These are phyloP conservation scores for Triticum timopheevii DNA, from an alignment of 176 grass and related monocot species.

Conservation along the genomic window DNA sequence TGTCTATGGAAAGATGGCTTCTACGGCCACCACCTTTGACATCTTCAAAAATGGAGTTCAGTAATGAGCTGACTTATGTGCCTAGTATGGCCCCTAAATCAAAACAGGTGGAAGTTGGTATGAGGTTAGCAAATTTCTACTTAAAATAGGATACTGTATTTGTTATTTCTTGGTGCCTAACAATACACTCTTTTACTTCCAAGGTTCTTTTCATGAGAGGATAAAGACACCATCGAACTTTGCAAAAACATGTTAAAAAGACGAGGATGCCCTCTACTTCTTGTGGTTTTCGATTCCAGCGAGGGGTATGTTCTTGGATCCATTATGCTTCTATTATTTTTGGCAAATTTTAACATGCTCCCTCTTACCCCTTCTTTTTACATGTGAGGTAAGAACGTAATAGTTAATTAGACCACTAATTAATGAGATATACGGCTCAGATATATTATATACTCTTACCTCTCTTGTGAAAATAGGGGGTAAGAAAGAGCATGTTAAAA, in stretches of 20 bases:
- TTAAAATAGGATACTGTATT: background rate
- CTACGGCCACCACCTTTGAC: too few relatives aligned
- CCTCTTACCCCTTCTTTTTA: too few relatives aligned
- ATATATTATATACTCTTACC: too few relatives aligned
- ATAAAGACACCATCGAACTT: slow-evolving; percentile 40
- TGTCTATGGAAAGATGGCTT: too few relatives aligned
- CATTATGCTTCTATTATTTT: slow-evolving; percentile 3
- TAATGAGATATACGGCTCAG: too few relatives aligned
- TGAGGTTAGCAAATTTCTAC: slow-evolving; percentile 54
- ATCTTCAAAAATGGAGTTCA: too few relatives aligned
- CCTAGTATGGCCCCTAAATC: background rate
- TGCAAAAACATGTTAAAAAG: slow-evolving; percentile 65
- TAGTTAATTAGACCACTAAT: too few relatives aligned
- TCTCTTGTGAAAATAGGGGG: too few relatives aligned
- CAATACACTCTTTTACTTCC: slow-evolving; percentile 2
- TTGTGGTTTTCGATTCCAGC: slow-evolving; percentile 65
- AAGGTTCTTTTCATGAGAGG: background rate
- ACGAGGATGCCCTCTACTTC: slow-evolving; percentile 79
- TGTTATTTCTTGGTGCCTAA: background rate
- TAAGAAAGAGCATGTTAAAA: too few relatives aligned
- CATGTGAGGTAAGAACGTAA: too few relatives aligned
- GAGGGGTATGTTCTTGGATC: slow-evolving; percentile 59
- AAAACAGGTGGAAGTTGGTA: slow-evolving; percentile 64
- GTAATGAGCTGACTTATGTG: too few relatives aligned
- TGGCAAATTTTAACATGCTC: background rate